Percentiles rank a stretch among this genome's conserved stretches.
phyloP scores from a whole-genome alignment of 2,329 filamentous ascomycete genomes.

The Colletotrichum costaricense region DNA sequence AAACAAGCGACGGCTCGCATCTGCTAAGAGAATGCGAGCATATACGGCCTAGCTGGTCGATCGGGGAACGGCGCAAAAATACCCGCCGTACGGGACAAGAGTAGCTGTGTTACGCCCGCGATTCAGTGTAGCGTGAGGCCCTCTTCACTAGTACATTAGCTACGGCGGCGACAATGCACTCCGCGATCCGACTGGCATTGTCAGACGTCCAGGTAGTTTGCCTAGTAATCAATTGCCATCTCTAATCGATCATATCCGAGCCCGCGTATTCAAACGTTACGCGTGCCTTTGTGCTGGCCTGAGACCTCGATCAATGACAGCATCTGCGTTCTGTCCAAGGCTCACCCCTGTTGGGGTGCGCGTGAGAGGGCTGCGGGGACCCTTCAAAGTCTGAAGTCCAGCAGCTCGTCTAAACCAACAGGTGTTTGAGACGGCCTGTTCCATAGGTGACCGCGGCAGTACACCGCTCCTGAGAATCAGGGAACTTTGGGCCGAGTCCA shows the following conservation, averaged over 20 bases:
- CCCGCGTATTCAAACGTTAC: not conserved
- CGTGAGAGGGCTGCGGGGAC: not conserved
- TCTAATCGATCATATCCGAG: not conserved
- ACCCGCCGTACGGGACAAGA: not conserved
- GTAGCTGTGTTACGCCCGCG: not conserved
- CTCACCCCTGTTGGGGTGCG: not conserved
- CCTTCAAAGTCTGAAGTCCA: not conserved
- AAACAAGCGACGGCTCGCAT: not conserved
- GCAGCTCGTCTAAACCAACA: not conserved
- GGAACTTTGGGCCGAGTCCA: not conserved
- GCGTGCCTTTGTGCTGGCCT: not conserved
- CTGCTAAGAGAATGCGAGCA: constrained; percentile 8
- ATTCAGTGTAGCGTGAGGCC: too few relatives aligned
- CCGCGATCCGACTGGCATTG: not conserved
- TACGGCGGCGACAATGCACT: not conserved
- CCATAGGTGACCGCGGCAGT: not conserved
- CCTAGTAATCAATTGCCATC: not conserved
- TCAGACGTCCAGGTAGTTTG: not conserved
- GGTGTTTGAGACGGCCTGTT: not conserved
- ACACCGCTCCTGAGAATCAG: not conserved
- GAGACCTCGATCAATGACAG: not conserved
- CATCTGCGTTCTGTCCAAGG: not conserved
- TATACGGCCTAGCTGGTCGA: not conserved
- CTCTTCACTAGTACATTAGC: not conserved
- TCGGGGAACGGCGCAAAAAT: not conserved